Evolutionary conservation across 768 basidiomycete species (phyloP).

Genomic region (Termitomyces titanicus): DNA sequence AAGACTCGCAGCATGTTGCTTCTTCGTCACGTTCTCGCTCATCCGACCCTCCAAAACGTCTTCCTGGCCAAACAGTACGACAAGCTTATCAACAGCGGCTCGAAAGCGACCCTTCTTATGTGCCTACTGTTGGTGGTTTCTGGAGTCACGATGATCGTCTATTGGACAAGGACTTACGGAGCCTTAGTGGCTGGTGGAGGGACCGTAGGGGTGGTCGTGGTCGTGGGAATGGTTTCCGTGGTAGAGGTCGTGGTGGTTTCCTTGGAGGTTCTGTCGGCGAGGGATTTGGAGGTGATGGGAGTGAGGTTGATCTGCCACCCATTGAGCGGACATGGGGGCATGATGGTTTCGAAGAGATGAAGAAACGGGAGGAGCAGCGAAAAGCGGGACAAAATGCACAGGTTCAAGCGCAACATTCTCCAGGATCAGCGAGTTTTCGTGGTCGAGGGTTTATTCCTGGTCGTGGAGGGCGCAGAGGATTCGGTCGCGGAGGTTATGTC

Average conservation of each 20-base stretch:
- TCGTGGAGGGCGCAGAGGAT: slow-evolving; percentile 47
- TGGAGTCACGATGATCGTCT: slow-evolving; percentile 95
- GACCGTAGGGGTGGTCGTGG: slow-evolving; percentile 72
- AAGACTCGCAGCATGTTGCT: slow-evolving; percentile 30
- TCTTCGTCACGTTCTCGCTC: slow-evolving; percentile 35
- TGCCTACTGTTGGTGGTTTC: slow-evolving; percentile 88
- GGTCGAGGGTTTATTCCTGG: slow-evolving; percentile 40
- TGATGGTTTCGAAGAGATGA: slow-evolving; percentile 88
- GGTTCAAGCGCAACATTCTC: slow-evolving; percentile 24
- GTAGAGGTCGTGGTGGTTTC: slow-evolving; percentile 55
- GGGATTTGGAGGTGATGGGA: slow-evolving; percentile 9
- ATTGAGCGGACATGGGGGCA: slow-evolving; percentile 78
- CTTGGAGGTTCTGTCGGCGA: slow-evolving; percentile 15
- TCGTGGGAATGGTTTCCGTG: slow-evolving; percentile 58
- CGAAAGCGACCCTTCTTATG: slow-evolving; percentile 82
- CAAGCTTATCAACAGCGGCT: slow-evolving; percentile 85
- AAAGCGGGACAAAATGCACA: slow-evolving; percentile 29
- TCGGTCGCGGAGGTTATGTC: slow-evolving; percentile 37
- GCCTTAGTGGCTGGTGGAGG: slow-evolving; percentile 86
- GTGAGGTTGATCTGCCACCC: slow-evolving; percentile 39
- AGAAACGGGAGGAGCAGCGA: slow-evolving; percentile 63
- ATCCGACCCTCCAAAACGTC: slow-evolving; percentile 27
- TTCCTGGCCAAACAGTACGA: slow-evolving; percentile 61
- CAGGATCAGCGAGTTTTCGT: slow-evolving; percentile 36
- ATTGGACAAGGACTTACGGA: slow-evolving; percentile 76